phyloP scores from a whole-genome alignment of 257 asterid genomes.

The Coffea eugenioides region DNA sequence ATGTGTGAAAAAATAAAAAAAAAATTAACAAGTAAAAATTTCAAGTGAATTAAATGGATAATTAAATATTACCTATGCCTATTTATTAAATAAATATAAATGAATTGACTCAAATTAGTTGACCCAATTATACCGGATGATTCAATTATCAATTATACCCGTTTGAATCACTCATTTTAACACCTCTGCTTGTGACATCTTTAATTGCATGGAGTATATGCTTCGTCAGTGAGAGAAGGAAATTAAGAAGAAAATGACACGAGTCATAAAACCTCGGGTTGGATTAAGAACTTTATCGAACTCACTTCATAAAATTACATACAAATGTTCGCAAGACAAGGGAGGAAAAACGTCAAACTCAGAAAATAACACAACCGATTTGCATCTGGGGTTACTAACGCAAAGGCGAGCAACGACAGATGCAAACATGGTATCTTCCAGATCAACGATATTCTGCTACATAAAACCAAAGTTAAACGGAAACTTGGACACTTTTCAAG shows the following conservation, averaged over 20 bases:
- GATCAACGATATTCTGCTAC: neutral
- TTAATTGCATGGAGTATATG: too few relatives aligned
- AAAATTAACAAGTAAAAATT: too few relatives aligned
- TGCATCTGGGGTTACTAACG: neutral
- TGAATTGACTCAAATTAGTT: too few relatives aligned
- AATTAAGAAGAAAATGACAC: neutral
- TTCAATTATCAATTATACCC: too few relatives aligned
- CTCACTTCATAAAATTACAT: neutral
- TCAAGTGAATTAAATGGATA: too few relatives aligned
- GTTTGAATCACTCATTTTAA: too few relatives aligned
- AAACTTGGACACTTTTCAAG: neutral
- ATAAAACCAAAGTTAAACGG: neutral
- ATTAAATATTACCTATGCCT: too few relatives aligned
- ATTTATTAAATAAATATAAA: too few relatives aligned
- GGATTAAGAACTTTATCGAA: neutral
- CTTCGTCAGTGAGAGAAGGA: neutral
- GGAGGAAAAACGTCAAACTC: neutral
- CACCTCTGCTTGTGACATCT: too few relatives aligned
- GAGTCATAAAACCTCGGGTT: neutral
- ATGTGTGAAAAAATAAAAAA: too few relatives aligned
- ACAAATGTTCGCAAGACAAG: neutral
- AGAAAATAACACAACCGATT: neutral
- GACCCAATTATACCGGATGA: too few relatives aligned
- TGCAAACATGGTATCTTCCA: neutral
- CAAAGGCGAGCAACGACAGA: neutral